These are phyloP conservation scores for Acer saccharum DNA, from an alignment of 345 rosid species.

Conservation along the genomic window DNA sequence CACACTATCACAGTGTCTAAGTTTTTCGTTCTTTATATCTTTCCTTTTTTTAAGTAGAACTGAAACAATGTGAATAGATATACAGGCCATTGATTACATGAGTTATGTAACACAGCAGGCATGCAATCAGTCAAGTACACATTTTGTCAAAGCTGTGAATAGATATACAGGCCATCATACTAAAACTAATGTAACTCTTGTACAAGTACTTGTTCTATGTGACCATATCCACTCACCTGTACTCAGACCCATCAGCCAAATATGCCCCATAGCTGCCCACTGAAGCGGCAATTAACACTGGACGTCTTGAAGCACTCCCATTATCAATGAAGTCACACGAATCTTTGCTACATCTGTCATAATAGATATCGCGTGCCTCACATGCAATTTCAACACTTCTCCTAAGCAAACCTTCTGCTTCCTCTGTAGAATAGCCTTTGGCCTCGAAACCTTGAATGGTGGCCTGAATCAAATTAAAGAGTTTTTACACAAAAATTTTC, in stretches of 20 bases:
- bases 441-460: constrained; percentile 90
- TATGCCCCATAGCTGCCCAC: constrained; percentile 96
- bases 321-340: constrained; percentile 49
- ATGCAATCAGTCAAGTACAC: too few relatives aligned
- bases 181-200: too few relatives aligned
- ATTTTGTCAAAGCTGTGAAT: too few relatives aligned
- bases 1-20: background rate
- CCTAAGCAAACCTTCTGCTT: constrained; percentile 62
- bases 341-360: constrained; percentile 54
- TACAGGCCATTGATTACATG: too few relatives aligned
- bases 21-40: background rate
- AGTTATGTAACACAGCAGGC: too few relatives aligned
- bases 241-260: constrained; percentile 94
- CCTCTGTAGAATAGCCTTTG: constrained; percentile 65
- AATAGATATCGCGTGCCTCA: constrained; percentile 76
- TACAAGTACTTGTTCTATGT: background rate
- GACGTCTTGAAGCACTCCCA: constrained; percentile 37
- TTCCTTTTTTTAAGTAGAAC: background rate
- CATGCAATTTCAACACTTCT: constrained; percentile 82
- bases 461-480: constrained; percentile 42
- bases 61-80: background rate
- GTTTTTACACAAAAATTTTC: background rate
- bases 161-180: too few relatives aligned
- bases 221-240: constrained; percentile 45
- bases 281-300: constrained; percentile 85